Conservation (phyloP, 2,329 filamentous ascomycete species). For the Alternaria panax region DNA sequence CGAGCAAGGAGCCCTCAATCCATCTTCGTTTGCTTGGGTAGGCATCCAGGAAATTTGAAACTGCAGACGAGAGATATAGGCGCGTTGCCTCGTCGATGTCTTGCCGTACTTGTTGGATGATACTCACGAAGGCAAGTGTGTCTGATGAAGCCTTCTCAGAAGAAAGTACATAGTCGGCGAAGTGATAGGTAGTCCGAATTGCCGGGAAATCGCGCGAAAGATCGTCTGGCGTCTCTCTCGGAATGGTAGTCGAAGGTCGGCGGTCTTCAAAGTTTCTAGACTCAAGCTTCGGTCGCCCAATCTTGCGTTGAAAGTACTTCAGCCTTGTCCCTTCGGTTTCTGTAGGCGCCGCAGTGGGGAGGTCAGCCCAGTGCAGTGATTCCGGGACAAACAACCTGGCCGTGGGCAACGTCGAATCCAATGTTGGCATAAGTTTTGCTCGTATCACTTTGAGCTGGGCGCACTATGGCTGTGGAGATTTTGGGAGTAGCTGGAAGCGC, state of each 20-base stretch:
- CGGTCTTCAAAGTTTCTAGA: conserved; percentile 11
- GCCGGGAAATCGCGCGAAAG: conserved; percentile 23
- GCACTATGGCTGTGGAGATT: conserved; percentile 2
- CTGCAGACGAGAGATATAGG: conserved; percentile 28
- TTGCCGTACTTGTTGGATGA: conserved; percentile 38
- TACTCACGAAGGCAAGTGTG: conserved; percentile 29
- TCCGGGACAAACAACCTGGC: conserved; percentile 32
- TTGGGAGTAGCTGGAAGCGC: not conserved
- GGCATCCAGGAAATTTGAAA: conserved; percentile 31
- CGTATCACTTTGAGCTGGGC: not conserved
- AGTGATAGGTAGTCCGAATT: conserved; percentile 36
- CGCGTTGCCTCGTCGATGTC: conserved; percentile 39
- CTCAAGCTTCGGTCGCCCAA: conserved; percentile 14
- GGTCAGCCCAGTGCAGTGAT: conserved; percentile 19
- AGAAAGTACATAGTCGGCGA: conserved; percentile 35
- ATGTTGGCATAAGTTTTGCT: not conserved
- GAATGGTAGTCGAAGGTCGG: conserved; percentile 8
- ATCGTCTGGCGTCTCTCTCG: conserved; percentile 16
- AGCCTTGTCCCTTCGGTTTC: conserved; percentile 10
- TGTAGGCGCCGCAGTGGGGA: conserved; percentile 3
- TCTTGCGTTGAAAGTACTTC: conserved; percentile 25
- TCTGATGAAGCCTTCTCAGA: conserved; percentile 35
- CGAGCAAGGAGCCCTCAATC: conserved; percentile 34
- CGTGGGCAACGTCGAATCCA: conserved; percentile 15
- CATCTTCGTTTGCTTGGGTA: conserved; percentile 34